These are phyloP conservation scores for Xylaria sp. DNA, from an alignment of 2,329 filamentous ascomycete genomes.

Conservation along the genomic window DNA sequence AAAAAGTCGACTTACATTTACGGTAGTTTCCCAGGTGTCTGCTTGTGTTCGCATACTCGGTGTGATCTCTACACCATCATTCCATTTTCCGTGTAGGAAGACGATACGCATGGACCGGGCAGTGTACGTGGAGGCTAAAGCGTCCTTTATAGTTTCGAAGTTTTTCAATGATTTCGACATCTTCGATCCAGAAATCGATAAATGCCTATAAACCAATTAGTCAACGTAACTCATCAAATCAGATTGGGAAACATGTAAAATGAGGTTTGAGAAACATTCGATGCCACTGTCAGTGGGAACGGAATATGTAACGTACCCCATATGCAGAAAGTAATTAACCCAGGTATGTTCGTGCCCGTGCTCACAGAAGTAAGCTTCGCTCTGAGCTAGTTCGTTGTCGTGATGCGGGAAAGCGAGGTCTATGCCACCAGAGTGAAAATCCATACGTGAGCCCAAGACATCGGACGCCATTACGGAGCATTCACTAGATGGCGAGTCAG, in stretches of 20 bases:
- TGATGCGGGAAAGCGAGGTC: conserved; percentile 93
- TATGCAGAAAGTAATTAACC: conserved; percentile 97
- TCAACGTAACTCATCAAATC: not conserved
- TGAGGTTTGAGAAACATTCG: no score
- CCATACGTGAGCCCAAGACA: conserved; percentile 84
- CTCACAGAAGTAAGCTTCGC: conserved; percentile 74
- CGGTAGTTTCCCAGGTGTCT: conserved; percentile 80
- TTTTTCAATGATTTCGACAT: conserved; percentile 98
- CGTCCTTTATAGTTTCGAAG: conserved; percentile 91
- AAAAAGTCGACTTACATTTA: conserved; percentile 64
- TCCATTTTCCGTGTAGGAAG: conserved; percentile 89
- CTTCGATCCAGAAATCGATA: conserved; percentile 89
- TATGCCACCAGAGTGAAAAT: conserved; percentile 92
- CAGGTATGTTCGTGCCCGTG: conserved; percentile 72
- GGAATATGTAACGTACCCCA: conserved; percentile 65
- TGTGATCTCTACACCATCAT: conserved; percentile 90
- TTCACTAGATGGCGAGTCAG: conserved; percentile 32
- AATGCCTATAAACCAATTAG: conserved; percentile 59
- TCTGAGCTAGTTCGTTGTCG: conserved; percentile 84
- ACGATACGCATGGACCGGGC: conserved; percentile 83
- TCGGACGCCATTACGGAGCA: conserved; percentile 79
- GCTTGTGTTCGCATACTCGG: conserved; percentile 81
- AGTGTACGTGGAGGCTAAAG: conserved; percentile 76
- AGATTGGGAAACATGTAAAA: not conserved
- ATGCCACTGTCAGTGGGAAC: not conserved